Base-by-base conservation (phyloP, 148 eudicot genomes). In the Spergularia marina region DNA sequence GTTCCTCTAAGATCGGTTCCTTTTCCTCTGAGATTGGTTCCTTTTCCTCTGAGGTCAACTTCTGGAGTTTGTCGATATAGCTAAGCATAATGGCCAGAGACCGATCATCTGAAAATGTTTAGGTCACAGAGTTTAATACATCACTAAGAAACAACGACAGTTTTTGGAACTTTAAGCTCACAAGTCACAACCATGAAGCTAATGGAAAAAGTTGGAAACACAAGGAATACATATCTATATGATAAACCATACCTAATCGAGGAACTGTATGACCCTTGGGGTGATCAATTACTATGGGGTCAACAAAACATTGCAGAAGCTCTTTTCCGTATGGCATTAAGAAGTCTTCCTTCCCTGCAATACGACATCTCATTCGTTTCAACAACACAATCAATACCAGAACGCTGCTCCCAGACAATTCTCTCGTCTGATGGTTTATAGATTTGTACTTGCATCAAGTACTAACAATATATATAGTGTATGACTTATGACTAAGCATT, bases 221-320 rank as follows among this genome's bases (percentile, higher is more conserved):
- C 44, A 41, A 44, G 49, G 4, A 30, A 5, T 25, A 2, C 13
- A 13, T 23, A 6, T 23, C 21, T 20, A 18, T 61, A 18, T 25
- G 40, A 61, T 61, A 1, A 63, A 63, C 36, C 36, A 78, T 74
- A 92, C 98, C 97, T 73, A 95, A 76, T 84, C 96, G 87, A 47
- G 98, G 98, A 52, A 94, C 76, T 7, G 98, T 95, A 65, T 95
- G 98, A 63, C 98, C 98, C 79, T 88, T 95, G 4, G 98, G 98
- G 78, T 95, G 98, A 63, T 85, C 87, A 76, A 95, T 89, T 9
- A 95, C 79, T 53, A 85, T 12, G 13, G 94, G 97, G 23, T 95
- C 89, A 11, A 83, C 80, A 61, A 79, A 86, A 41, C 87, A 86
- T 59, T 95, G 82, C 64, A 95, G 34, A 52, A 95, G 91, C 39